Percentiles rank a stretch among this genome's conserved stretches.
phyloP scores from a whole-genome alignment of 495 filamentous ascomycete genomes.

The Jackrogersella multiformis region DNA sequence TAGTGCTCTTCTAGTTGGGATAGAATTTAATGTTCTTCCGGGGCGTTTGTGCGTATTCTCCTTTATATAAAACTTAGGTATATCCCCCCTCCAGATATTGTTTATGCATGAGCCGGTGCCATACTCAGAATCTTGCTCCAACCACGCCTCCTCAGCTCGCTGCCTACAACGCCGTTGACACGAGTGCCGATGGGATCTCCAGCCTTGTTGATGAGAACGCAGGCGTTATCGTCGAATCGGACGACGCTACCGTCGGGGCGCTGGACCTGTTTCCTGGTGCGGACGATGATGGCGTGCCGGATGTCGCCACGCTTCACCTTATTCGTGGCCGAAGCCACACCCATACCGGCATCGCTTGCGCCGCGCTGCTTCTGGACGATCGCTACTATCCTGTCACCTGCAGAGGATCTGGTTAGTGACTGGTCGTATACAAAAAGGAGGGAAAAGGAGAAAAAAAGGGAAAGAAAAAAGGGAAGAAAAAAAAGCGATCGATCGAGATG shows the following conservation, averaged over 20 bases:
- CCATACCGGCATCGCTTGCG: slow-evolving; percentile 60
- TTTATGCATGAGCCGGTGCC: slow-evolving; percentile 90
- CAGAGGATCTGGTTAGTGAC: not conserved
- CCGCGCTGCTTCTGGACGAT: slow-evolving; percentile 96
- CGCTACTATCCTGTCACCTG: slow-evolving; percentile 96
- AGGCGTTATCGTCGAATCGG: slow-evolving; percentile 97
- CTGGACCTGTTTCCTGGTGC: slow-evolving; percentile 85
- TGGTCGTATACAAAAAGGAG: not conserved
- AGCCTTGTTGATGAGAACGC: slow-evolving; percentile 95
- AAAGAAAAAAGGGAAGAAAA: not conserved
- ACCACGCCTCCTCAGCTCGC: slow-evolving; percentile 84
- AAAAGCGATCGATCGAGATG: not conserved
- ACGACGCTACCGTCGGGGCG: slow-evolving; percentile 88
- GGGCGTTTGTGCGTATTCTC: no score
- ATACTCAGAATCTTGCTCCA: slow-evolving; percentile 98
- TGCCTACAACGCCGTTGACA: slow-evolving; percentile 88
- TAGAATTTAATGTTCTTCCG: no score
- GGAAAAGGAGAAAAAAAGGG: not conserved
- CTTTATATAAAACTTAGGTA: not conserved
- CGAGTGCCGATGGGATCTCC: slow-evolving; percentile 95
- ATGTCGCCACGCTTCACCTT: slow-evolving; percentile 98
- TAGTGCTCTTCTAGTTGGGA: no score
- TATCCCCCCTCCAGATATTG: not conserved
- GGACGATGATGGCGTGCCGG: slow-evolving; percentile 93
- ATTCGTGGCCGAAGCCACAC: slow-evolving; percentile 72